A percentile compares a stretch with the other conserved stretches of the same genome.
Conservation (phyloP, 1,139 yeast species). For the Oligophagozyma castellii region DNA sequence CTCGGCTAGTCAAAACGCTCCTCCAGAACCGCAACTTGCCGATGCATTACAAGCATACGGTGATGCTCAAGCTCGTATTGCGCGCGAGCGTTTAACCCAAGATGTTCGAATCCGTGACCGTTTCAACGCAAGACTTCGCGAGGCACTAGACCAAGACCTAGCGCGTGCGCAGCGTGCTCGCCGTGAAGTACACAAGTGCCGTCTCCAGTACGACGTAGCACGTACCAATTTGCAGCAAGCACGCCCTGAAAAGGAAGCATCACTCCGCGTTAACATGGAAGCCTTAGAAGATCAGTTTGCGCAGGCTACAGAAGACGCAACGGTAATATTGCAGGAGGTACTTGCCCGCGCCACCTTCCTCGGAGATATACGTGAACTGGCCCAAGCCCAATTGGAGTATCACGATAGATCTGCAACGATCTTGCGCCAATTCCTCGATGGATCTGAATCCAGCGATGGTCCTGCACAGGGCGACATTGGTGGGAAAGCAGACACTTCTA, state of each 20-base stretch:
- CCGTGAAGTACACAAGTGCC: slow-evolving; percentile 62
- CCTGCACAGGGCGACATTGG: no score
- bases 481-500: no score
- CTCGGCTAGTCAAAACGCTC: slow-evolving; percentile 7
- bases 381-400: slow-evolving; percentile 71
- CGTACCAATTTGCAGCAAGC: slow-evolving; percentile 56
- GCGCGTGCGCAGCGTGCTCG: slow-evolving; percentile 60
- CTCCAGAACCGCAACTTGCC: slow-evolving; percentile 29
- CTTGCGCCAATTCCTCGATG: slow-evolving; percentile 42
- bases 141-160: slow-evolving; percentile 51
- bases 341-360: slow-evolving; percentile 63
- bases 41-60: slow-evolving; percentile 38
- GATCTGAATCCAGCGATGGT: slow-evolving; percentile 12
- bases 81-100: slow-evolving; percentile 75
- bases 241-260: slow-evolving; percentile 62
- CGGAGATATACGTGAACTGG: slow-evolving; percentile 54
- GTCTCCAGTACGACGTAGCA: slow-evolving; percentile 71
- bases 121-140: slow-evolving; percentile 55
- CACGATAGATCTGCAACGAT: slow-evolving; percentile 66
- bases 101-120: slow-evolving; percentile 59
- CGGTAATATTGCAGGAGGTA: slow-evolving; percentile 70
- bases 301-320: slow-evolving; percentile 83
- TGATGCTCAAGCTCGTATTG: slow-evolving; percentile 51
- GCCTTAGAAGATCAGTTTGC: slow-evolving; percentile 85
- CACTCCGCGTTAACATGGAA: slow-evolving; percentile 66